A percentile compares a stretch with the other conserved stretches of the same genome.
phyloP scores from a whole-genome alignment of 2,329 filamentous ascomycete species.

The Ilyonectria mors-panacis region DNA sequence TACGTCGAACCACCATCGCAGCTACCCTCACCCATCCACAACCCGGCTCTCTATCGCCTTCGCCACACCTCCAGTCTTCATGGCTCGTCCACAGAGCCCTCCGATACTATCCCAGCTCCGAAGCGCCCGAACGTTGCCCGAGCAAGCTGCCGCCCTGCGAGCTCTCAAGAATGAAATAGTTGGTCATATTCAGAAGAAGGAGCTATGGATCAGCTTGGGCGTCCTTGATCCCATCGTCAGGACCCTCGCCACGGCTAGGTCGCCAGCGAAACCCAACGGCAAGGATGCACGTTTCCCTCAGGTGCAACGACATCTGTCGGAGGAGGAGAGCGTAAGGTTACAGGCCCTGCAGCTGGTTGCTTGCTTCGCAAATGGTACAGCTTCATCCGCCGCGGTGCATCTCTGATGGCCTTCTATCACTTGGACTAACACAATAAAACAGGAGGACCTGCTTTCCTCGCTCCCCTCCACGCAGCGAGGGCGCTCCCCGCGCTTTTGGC shows the following conservation, averaged over 20 bases:
- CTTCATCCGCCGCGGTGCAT: constrained; percentile 17
- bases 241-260: constrained; percentile 58
- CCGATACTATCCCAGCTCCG: constrained; percentile 71
- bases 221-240: constrained; percentile 72
- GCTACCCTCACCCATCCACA: constrained; percentile 28
- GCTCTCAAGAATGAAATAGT: constrained; percentile 90
- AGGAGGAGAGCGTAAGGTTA: constrained; percentile 78
- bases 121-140: constrained; percentile 64
- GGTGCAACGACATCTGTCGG: constrained; percentile 61
- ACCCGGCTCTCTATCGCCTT: constrained; percentile 12
- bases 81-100: constrained; percentile 68
- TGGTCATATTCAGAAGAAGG: constrained; percentile 90
- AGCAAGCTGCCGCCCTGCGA: constrained; percentile 75
- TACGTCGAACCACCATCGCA: constrained; percentile 31
- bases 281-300: constrained; percentile 56
- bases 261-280: constrained; percentile 54
- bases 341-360: constrained; percentile 89
- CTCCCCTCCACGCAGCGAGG: constrained; percentile 78
- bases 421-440: constrained; percentile 39
- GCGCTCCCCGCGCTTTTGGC: constrained; percentile 79
- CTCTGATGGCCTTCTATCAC: background rate
- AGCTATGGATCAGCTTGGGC: constrained; percentile 80
- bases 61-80: constrained; percentile 49
- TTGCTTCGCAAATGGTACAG: constrained; percentile 85
- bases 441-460: constrained; percentile 87